Evolutionary conservation across 352 stramenopile genomes (phyloP).

Genomic region (Pythium chondricola): DNA sequence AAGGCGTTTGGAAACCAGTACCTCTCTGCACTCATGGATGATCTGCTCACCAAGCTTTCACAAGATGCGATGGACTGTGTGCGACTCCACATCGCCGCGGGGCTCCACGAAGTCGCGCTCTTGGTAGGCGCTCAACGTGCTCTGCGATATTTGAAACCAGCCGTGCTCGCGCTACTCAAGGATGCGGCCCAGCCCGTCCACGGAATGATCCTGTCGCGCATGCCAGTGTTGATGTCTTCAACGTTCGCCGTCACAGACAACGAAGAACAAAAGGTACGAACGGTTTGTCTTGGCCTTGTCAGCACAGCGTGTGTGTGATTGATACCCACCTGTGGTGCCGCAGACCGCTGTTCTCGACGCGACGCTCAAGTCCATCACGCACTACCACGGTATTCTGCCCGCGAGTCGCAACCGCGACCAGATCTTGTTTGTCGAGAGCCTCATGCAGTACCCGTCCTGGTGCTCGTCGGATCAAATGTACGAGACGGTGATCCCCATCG

Average conservation of each 20-base stretch:
- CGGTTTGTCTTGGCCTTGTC: too few relatives aligned
- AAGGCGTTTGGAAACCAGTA: slow-evolving; percentile 60
- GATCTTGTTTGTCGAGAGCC: slow-evolving; percentile 52
- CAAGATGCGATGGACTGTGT: slow-evolving; percentile 21
- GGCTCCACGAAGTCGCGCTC: slow-evolving; percentile 67
- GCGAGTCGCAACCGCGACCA: slow-evolving; percentile 66
- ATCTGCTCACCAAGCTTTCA: slow-evolving; percentile 50
- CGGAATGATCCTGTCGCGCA: slow-evolving; percentile 47
- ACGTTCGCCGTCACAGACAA: slow-evolving; percentile 51
- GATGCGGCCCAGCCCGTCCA: slow-evolving; percentile 59
- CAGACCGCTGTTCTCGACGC: slow-evolving; percentile 47
- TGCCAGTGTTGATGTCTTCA: slow-evolving; percentile 40
- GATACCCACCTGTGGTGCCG: too few relatives aligned
- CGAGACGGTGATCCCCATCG: slow-evolving; percentile 65
- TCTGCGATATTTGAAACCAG: slow-evolving; percentile 53
- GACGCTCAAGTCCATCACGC: slow-evolving; percentile 55
- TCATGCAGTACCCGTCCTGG: slow-evolving; percentile 55
- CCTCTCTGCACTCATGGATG: slow-evolving; percentile 58
- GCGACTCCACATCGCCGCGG: slow-evolving; percentile 54
- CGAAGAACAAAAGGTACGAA: slow-evolving; percentile 58
- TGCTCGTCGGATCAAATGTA: slow-evolving; percentile 57
- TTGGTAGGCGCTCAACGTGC: slow-evolving; percentile 55
- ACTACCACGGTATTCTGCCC: slow-evolving; percentile 67
- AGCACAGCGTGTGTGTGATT: not conserved
- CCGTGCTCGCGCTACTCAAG: slow-evolving; percentile 50